phyloP scores from a whole-genome alignment of 768 basidiomycete genomes.

The Candolleomyces efflorescens region DNA sequence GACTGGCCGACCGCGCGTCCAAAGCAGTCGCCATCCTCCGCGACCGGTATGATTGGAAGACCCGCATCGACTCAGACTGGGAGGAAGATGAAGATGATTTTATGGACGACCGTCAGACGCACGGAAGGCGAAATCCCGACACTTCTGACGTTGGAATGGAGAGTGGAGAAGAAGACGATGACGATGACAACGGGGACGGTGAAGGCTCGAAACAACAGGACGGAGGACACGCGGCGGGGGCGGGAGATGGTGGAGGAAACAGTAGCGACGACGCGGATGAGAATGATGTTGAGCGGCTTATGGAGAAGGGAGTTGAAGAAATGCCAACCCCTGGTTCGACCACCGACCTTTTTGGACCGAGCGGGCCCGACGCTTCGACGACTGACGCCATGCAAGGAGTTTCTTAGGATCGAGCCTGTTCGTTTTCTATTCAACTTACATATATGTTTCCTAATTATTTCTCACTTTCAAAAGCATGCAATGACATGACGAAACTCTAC shows the following conservation, averaged over 20 bases:
- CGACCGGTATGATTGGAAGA: constrained; percentile 81
- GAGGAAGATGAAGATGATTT: constrained; percentile 45
- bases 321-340: constrained; percentile 19
- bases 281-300: constrained; percentile 24
- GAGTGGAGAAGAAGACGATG: constrained; percentile 19
- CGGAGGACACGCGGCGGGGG: constrained; percentile 18
- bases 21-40: constrained; percentile 72
- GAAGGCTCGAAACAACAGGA: constrained; percentile 1
- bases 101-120: no score
- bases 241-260: neutral
- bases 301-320: constrained; percentile 1
- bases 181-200: constrained; percentile 21
- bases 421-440: no score
- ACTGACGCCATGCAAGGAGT: no score
- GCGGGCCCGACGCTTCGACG: no score
- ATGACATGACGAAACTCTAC: no score
- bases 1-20: constrained; percentile 71
- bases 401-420: no score
- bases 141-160: constrained; percentile 22
- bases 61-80: constrained; percentile 66
- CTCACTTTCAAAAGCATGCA: no score
- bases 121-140: constrained; percentile 43
- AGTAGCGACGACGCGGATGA: constrained; percentile 21
- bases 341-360: constrained; percentile 11
- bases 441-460: no score